phyloP scores from a whole-genome alignment of 176 grass and related monocot species.

The Hordeum vulgare region DNA sequence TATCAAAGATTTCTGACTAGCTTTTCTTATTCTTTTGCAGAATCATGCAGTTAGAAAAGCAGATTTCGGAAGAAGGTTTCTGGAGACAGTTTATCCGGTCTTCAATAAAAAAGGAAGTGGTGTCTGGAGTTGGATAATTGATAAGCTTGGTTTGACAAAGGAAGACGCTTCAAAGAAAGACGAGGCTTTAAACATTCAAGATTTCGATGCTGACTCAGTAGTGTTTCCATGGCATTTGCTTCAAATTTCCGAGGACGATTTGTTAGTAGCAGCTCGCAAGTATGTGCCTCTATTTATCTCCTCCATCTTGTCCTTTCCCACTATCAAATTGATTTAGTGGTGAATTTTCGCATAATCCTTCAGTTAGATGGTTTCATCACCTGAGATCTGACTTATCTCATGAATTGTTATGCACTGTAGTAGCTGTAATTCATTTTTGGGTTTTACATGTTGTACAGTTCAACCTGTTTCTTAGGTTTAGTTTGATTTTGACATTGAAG shows the following conservation, averaged over 20 bases:
- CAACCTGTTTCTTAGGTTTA: not conserved
- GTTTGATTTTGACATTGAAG: not conserved
- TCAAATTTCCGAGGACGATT: constrained; percentile 45
- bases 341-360: not conserved
- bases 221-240: constrained; percentile 77
- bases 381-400: not conserved
- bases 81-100: constrained; percentile 72
- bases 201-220: constrained; percentile 38
- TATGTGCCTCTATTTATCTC: constrained; percentile 18
- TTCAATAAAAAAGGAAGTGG: constrained; percentile 44
- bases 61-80: constrained; percentile 64
- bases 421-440: not conserved
- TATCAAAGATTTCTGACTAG: not conserved
- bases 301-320: constrained; percentile 2
- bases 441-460: not conserved
- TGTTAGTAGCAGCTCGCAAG: constrained; percentile 63
- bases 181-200: constrained; percentile 28
- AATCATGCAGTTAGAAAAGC: constrained; percentile 82
- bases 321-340: not conserved
- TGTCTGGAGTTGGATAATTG: constrained; percentile 72
- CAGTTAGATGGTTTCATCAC: not conserved
- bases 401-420: not conserved
- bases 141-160: constrained; percentile 68
- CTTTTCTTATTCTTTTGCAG: constrained; percentile 29
- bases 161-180: constrained; percentile 43